Conservation (phyloP, 208 protist species). For the Crithidia mellificae region DNA sequence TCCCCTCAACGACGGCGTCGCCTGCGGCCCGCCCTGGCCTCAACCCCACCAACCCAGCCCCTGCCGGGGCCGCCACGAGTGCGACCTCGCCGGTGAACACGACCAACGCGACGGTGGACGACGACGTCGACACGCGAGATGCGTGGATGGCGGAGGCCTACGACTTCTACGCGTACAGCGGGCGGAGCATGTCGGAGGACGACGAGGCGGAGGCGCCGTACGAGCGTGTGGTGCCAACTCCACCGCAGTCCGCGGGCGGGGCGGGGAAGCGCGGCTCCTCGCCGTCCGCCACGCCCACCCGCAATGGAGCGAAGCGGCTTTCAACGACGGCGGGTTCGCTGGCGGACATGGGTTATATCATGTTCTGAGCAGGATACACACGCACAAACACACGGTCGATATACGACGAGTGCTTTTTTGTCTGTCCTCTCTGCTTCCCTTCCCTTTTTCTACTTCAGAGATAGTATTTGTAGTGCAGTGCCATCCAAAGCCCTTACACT, state of each 20-base stretch:
- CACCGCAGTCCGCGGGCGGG: neutral
- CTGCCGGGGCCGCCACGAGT: neutral
- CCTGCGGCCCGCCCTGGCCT: too few species aligned
- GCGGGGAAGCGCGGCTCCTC: neutral
- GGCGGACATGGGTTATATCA: conserved; percentile 19
- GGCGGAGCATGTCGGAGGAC: conserved; percentile 3
- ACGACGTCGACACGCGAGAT: conserved; percentile 2
- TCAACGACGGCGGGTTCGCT: conserved; percentile 8
- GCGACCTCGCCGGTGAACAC: neutral
- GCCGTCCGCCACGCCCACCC: neutral
- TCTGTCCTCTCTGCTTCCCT: too few species aligned
- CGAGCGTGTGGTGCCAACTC: neutral
- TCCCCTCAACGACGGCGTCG: neutral
- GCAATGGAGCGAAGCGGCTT: conserved; percentile 5
- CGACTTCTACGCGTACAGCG: conserved; percentile 20
- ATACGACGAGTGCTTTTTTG: neutral
- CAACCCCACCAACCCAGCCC: neutral
- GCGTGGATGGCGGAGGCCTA: conserved; percentile 22
- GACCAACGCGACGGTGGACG: neutral
- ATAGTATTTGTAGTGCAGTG: too few species aligned
- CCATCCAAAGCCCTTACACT: too few species aligned
- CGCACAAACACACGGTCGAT: too few species aligned
- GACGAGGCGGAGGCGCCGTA: neutral
- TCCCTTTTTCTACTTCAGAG: too few species aligned
- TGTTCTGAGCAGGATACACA: too few species aligned